Evolutionary conservation across 2,329 filamentous ascomycete species (phyloP).

Genomic region (Calonectria pseudoreteaudii): DNA sequence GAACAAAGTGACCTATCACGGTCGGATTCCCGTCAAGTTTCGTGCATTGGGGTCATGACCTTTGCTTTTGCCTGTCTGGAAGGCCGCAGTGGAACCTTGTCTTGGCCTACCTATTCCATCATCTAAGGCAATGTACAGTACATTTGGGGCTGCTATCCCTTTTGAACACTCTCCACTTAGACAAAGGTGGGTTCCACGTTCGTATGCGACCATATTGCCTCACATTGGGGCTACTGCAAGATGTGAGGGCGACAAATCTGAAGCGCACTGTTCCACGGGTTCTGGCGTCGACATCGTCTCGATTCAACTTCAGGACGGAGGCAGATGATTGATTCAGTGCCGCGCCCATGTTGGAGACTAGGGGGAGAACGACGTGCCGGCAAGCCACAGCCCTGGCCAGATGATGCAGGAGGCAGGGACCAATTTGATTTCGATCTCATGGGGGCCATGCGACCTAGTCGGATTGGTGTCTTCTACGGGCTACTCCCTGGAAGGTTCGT

Average conservation of each 20-base stretch:
- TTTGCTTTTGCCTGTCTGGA: constrained; percentile 17
- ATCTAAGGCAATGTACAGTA: constrained; percentile 31
- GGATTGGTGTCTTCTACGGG: constrained; percentile 21
- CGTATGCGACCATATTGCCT: constrained; percentile 31
- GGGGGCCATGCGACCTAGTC: constrained; percentile 18
- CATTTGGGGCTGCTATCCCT: constrained; percentile 6
- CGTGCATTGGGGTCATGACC: constrained; percentile 35
- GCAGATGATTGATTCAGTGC: constrained; percentile 27
- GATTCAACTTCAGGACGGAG: constrained; percentile 17
- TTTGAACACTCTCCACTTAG: neutral
- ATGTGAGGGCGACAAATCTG: constrained; percentile 29
- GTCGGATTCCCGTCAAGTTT: constrained; percentile 29
- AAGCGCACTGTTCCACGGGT: constrained; percentile 25
- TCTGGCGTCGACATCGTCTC: constrained; percentile 31
- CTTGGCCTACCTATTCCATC: constrained; percentile 21
- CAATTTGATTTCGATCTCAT: constrained; percentile 26
- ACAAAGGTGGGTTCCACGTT: constrained; percentile 28
- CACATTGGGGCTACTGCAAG: constrained; percentile 39
- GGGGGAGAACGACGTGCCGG: constrained; percentile 18
- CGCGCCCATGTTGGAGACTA: constrained; percentile 18
- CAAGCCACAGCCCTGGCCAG: constrained; percentile 23
- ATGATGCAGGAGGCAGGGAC: constrained; percentile 34
- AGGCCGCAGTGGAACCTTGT: constrained; percentile 32
- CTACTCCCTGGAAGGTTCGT: constrained; percentile 11
- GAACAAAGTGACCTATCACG: constrained; percentile 40